Evolutionary conservation across 2,329 filamentous ascomycete genomes (phyloP).

Genomic region (Exophiala sp.): DNA sequence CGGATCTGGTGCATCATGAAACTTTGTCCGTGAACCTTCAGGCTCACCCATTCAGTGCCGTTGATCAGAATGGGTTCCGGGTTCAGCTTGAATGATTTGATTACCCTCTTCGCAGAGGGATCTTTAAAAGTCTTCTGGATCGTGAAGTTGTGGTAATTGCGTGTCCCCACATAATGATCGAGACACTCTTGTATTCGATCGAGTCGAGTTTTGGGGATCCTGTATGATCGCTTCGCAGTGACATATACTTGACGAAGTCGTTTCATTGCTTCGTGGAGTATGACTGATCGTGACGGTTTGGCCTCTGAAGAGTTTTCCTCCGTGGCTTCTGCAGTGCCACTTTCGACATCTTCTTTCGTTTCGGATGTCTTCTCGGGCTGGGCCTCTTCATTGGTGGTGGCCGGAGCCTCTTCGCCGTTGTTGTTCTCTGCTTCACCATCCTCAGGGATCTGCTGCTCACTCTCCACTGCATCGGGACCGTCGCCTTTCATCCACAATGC

Average conservation of each 20-base stretch:
- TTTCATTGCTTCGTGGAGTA: constrained; percentile 64
- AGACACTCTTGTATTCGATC: constrained; percentile 72
- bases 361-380: background rate
- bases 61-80: constrained; percentile 75
- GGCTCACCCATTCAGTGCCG: constrained; percentile 89
- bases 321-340: constrained; percentile 10
- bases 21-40: constrained; percentile 94
- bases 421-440: constrained; percentile 17
- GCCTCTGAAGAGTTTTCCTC: constrained; percentile 1
- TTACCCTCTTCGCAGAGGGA: constrained; percentile 80
- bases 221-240: constrained; percentile 77
- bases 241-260: constrained; percentile 79
- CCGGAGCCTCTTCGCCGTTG: background rate
- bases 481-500: constrained; percentile 39
- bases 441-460: constrained; percentile 21
- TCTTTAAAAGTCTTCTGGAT: constrained; percentile 80
- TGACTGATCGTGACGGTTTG: constrained; percentile 28
- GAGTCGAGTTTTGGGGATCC: constrained; percentile 69
- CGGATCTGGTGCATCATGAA: constrained; percentile 99
- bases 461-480: constrained; percentile 31
- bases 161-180: constrained; percentile 73
- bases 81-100: constrained; percentile 85
- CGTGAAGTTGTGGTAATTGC: constrained; percentile 97
- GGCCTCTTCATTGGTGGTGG: background rate
- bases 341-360: background rate